Evolutionary conservation across 78 protist genomes (phyloP).

Genomic region (Isochrysis galbana): DNA sequence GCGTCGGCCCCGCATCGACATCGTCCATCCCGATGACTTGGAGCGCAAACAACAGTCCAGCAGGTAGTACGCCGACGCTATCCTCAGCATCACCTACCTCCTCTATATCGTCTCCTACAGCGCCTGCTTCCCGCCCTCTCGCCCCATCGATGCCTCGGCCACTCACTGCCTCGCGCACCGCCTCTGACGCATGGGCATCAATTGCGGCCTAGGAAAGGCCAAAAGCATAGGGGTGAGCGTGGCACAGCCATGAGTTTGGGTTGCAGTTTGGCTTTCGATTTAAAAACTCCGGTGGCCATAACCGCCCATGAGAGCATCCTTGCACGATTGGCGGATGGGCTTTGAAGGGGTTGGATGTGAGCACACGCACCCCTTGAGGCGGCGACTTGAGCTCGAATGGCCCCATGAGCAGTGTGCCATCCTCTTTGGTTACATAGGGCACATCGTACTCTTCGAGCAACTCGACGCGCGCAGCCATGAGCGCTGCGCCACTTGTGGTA

Average conservation of each 20-base stretch:
- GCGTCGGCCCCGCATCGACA: background rate
- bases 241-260: too few relatives aligned
- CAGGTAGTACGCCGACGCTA: background rate
- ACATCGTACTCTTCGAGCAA: background rate
- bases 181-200: background rate
- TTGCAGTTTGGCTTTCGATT: too few relatives aligned
- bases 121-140: background rate
- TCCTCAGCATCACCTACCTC: background rate
- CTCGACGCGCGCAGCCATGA: background rate
- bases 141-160: background rate
- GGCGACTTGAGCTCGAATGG: background rate
- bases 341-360: too few relatives aligned
- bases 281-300: too few relatives aligned
- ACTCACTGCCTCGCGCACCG: background rate
- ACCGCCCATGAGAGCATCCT: too few relatives aligned
- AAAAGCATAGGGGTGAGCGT: too few relatives aligned
- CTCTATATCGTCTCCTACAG: background rate
- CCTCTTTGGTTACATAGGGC: background rate
- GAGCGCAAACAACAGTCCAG: background rate
- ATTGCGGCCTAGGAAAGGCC: too few relatives aligned
- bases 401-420: background rate
- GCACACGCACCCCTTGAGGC: too few relatives aligned
- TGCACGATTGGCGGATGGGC: too few relatives aligned
- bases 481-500: too few relatives aligned
- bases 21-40: background rate